Conservation (phyloP, 306 rosid species). For the Medicago ruthenica region DNA sequence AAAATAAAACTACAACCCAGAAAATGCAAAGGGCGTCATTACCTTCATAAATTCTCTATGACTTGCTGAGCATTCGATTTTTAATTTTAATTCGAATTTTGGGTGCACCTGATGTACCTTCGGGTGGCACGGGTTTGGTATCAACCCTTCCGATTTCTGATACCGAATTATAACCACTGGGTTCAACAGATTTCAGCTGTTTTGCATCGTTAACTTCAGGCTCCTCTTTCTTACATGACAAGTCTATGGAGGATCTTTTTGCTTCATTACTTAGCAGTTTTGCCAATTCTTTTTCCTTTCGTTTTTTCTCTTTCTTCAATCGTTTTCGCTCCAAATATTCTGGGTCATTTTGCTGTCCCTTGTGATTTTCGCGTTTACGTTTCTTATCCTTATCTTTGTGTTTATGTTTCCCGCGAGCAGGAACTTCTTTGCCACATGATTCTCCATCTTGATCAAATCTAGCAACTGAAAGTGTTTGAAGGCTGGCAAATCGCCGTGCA, state of each 20-base stretch:
- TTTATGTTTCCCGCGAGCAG: conserved; percentile 60
- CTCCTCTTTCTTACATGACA: conserved; percentile 57
- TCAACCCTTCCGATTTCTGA: conserved; percentile 43
- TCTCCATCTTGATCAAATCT: conserved; percentile 57
- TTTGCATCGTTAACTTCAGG: conserved; percentile 45
- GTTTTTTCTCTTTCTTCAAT: conserved; percentile 81
- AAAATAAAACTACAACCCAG: conserved; percentile 36
- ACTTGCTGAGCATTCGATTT: conserved; percentile 58
- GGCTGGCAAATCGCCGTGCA: conserved; percentile 81
- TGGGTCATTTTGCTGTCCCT: conserved; percentile 67
- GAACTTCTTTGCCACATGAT: conserved; percentile 50
- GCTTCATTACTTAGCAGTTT: conserved; percentile 56
- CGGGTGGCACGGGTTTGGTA: conserved; percentile 58
- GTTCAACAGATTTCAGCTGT: conserved; percentile 57
- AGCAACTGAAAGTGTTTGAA: conserved; percentile 72
- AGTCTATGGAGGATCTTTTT: conserved; percentile 46
- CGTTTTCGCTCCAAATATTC: conserved; percentile 83
- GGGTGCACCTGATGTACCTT: conserved; percentile 68
- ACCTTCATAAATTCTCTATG: conserved; percentile 45
- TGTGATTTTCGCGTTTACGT: conserved; percentile 71
- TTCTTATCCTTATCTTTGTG: conserved; percentile 79
- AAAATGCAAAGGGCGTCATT: conserved; percentile 10
- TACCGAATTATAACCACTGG: conserved; percentile 56
- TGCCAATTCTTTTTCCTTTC: conserved; percentile 73
- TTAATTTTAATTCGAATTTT: conserved; percentile 83